These are phyloP conservation scores for Panicum miliaceum DNA, from an alignment of 176 grass and related monocot species.

Conservation along the genomic window DNA sequence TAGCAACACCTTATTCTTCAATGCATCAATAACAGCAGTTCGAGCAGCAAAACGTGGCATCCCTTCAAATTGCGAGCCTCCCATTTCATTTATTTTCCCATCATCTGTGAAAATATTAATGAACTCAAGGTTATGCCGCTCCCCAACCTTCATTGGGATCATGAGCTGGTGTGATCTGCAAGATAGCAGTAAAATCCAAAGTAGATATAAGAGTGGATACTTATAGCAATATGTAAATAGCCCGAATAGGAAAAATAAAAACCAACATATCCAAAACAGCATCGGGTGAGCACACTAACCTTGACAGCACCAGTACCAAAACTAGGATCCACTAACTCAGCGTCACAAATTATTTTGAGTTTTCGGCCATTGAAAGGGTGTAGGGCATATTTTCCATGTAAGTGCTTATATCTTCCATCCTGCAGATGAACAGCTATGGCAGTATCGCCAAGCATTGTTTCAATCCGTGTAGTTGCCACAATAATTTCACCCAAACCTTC, in stretches of 20 bases:
- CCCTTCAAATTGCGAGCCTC: constrained; percentile 72
- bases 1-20: constrained; percentile 63
- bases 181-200: constrained; percentile 22
- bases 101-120: constrained; percentile 90
- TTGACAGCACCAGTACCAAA: constrained; percentile 96
- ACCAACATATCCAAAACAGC: not conserved
- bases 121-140: constrained; percentile 87
- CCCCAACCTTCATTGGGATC: constrained; percentile 86
- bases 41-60: constrained; percentile 75
- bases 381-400: constrained; percentile 73
- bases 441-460: constrained; percentile 91
- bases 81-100: constrained; percentile 81
- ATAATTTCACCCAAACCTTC: constrained; percentile 75
- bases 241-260: constrained; percentile 1
- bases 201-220: constrained; percentile 6
- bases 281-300: constrained; percentile 38
- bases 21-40: constrained; percentile 65
- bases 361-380: constrained; percentile 81
- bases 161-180: constrained; percentile 93
- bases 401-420: constrained; percentile 75
- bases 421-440: constrained; percentile 83
- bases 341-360: constrained; percentile 81
- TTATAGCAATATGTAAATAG: not conserved
- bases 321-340: constrained; percentile 76
- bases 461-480: constrained; percentile 78